These are phyloP conservation scores for Xerocomus potaroensis DNA, from an alignment of 768 basidiomycete genomes.

Conservation along the genomic window DNA sequence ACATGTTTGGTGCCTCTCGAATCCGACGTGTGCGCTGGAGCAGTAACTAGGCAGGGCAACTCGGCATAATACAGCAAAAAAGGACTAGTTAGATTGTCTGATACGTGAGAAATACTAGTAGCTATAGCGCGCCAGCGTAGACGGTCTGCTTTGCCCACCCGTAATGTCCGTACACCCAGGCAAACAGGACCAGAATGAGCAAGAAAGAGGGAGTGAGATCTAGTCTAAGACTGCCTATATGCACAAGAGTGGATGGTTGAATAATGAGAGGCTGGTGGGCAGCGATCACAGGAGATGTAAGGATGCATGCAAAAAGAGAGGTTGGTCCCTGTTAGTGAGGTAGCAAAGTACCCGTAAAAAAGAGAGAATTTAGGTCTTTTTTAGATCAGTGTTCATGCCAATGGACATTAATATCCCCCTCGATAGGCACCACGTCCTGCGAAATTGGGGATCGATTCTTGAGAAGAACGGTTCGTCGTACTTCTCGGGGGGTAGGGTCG, in stretches of 20 bases:
- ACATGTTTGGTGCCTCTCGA: too few species aligned
- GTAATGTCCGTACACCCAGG: constrained; percentile 3
- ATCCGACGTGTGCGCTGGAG: too few species aligned
- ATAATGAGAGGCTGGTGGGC: constrained; percentile 14
- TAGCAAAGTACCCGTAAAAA: constrained; percentile 6
- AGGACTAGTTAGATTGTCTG: neutral
- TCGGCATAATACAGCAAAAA: neutral
- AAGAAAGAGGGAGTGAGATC: neutral
- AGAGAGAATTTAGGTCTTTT: neutral
- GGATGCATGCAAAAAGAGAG: neutral
- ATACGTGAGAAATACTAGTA: neutral
- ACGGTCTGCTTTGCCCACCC: too few species aligned
- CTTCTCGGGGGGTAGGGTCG: constrained; percentile 40
- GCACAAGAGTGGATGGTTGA: constrained; percentile 8
- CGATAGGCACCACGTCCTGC: constrained; percentile 32
- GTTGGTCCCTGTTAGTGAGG: constrained; percentile 14
- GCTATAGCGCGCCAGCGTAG: neutral
- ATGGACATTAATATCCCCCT: constrained; percentile 11
- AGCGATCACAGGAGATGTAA: constrained; percentile 4
- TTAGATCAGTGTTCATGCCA: neutral
- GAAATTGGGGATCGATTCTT: constrained; percentile 23
- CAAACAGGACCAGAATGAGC: constrained; percentile 3
- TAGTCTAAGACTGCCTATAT: constrained; percentile 12
- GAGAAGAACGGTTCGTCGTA: constrained; percentile 8
- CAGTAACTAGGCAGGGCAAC: too few species aligned